phyloP scores from a whole-genome alignment of 441 rosid genomes.

The Dalechampia spathulata region DNA sequence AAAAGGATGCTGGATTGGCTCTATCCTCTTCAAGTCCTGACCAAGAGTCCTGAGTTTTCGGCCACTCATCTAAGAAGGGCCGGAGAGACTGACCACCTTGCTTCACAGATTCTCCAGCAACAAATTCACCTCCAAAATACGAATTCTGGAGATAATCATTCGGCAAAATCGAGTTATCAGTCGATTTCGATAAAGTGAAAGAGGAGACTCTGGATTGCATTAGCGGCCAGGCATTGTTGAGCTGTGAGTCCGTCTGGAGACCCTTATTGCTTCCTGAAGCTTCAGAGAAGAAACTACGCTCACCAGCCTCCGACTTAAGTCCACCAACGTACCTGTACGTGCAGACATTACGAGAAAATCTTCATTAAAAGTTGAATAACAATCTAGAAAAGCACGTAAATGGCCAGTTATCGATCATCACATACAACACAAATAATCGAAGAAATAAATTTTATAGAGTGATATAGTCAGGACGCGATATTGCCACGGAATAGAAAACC shows the following conservation, averaged over 20 bases:
- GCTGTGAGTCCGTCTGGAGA: constrained; percentile 26
- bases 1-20: constrained; percentile 37
- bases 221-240: constrained; percentile 37
- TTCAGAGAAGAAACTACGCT: constrained; percentile 39
- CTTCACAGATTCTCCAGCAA: constrained; percentile 26
- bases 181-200: constrained; percentile 23
- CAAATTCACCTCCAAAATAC: constrained; percentile 21
- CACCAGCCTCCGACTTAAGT: constrained; percentile 35
- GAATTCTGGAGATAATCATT: constrained; percentile 30
- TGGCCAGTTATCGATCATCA: too few species aligned
- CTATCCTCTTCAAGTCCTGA: constrained; percentile 42
- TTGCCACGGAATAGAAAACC: too few species aligned
- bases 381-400: too few species aligned
- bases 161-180: constrained; percentile 28
- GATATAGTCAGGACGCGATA: too few species aligned
- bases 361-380: too few species aligned
- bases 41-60: constrained; percentile 40
- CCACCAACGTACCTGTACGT: constrained; percentile 46
- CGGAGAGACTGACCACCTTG: constrained; percentile 49
- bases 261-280: constrained; percentile 38
- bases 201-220: constrained; percentile 36
- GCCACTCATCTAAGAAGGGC: constrained; percentile 63
- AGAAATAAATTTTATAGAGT: too few species aligned
- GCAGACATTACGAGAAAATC: too few species aligned
- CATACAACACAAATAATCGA: too few species aligned